These are phyloP conservation scores for Globisporangium lucens DNA, from an alignment of 352 stramenopile genomes.

Conservation along the genomic window DNA sequence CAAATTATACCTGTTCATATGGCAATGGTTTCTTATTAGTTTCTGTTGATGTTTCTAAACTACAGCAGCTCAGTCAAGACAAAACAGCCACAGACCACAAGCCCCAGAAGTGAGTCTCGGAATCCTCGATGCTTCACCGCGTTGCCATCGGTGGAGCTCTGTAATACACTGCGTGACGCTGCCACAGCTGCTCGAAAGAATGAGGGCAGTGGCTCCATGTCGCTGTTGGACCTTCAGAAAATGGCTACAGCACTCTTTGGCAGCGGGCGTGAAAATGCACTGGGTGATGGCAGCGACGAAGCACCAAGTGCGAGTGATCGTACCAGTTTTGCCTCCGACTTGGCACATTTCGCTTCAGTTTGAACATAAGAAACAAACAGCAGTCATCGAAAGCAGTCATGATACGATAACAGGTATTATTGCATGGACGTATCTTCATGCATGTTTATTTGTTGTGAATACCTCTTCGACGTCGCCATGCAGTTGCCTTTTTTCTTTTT, in stretches of 20 bases:
- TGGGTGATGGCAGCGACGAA: not conserved
- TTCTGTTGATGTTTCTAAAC: not conserved
- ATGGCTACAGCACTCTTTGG: not conserved
- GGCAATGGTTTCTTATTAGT: not conserved
- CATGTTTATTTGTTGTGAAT: too few species aligned
- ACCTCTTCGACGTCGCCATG: too few species aligned
- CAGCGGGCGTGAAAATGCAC: not conserved
- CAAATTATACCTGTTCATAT: not conserved
- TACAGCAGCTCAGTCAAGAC: not conserved
- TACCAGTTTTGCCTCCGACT: not conserved
- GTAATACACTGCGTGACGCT: not conserved
- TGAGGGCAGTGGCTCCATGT: too few species aligned
- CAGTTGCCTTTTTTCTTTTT: too few species aligned
- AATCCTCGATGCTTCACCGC: not conserved
- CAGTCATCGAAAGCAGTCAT: too few species aligned
- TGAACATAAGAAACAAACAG: not conserved
- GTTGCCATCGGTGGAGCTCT: not conserved
- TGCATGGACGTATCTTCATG: too few species aligned
- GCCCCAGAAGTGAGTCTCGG: not conserved
- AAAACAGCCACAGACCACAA: not conserved
- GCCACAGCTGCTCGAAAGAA: not conserved
- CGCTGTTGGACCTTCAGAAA: not conserved
- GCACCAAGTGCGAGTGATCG: not conserved
- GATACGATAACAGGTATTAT: too few species aligned
- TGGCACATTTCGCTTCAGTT: not conserved